Evolutionary conservation across 2,329 filamentous ascomycete species (phyloP), one percentile per base, ranked within the genome.

Genomic region (Arthroderma uncinatum): DNA sequence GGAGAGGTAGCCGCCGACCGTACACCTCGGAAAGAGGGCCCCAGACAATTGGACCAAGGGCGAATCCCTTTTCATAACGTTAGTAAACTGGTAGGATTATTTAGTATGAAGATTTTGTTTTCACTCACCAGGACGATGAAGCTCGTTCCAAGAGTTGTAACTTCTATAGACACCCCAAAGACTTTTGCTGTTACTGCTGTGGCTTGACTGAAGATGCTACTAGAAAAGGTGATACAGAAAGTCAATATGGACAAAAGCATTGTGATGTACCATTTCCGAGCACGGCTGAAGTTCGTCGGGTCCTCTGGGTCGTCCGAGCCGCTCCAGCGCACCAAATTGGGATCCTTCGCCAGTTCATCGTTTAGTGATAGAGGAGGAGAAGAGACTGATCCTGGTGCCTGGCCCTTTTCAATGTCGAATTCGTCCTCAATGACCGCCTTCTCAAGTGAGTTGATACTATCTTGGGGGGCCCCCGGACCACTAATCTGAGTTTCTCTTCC

Each of bases 281-380:
- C 67, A 16, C 70, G 78, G 14, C 71, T 73, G 74, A 89, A 83
- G 68, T 81, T 89, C 58, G 85, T 82, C 0, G 91, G 91, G 64
- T 85, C 87, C 70, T 82, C 68, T 0, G 86, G 84, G 67, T 96
- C 91, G 52, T 76, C 73, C 58, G 89, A 84, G 4, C 81, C 82
- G 39, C 92, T 86, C 80, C 87, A 96, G 5, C 71, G 71, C 19
- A 97, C 89, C 60, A 89, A 79, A 64, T 63, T 60, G 6, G 48
- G 50, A 16, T 59, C 44, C 44, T 42, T 58, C n/a, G 6, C 14
- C 7, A 19, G 21, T n/a, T 48, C 44, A 25, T 48, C 44, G 25
- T 30, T 8, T 14, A 39, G 8, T n/a, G 44, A 48, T 25, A n/a
- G 9, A 28, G 44, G 44, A 12, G 44, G 25, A 2, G 21, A 30